Conservation (phyloP, 331 rosid species). For the Rosa hybrid region DNA sequence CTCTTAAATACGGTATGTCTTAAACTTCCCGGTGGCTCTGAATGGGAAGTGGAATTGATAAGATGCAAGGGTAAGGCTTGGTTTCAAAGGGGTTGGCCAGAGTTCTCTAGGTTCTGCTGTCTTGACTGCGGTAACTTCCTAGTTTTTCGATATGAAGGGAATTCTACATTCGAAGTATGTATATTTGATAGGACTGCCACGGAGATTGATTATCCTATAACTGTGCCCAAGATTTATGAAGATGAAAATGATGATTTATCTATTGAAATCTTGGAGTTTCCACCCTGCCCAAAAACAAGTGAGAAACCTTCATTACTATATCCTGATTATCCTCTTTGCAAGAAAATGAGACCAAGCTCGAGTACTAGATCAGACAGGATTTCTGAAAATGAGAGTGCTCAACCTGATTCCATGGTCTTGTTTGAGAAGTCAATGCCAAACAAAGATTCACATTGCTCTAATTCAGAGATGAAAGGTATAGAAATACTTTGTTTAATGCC, state of each 20-base stretch:
- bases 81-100: conserved; percentile 30
- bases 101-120: conserved; percentile 28
- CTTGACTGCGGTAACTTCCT: conserved; percentile 22
- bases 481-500: neutral
- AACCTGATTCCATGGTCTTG: neutral
- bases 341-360: conserved; percentile 19
- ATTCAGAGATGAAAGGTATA: neutral
- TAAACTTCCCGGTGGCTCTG: conserved; percentile 33
- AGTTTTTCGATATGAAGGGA: conserved; percentile 30
- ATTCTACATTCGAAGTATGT: conserved; percentile 28
- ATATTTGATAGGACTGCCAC: conserved; percentile 1
- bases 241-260: conserved; percentile 7
- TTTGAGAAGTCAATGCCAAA: neutral
- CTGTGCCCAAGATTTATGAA: neutral
- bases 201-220: neutral
- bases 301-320: neutral
- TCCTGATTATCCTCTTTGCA: conserved; percentile 8
- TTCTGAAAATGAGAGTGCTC: neutral
- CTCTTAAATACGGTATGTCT: conserved; percentile 29
- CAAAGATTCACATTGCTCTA: neutral
- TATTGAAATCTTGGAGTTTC: neutral
- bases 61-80: conserved; percentile 30
- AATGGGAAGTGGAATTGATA: conserved; percentile 22
- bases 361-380: neutral
- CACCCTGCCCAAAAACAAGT: conserved; percentile 4